Percentiles rank a stretch among this genome's conserved stretches.
Evolutionary conservation across 345 rosid genomes (phyloP).

Genomic region (Salix exigua): DNA sequence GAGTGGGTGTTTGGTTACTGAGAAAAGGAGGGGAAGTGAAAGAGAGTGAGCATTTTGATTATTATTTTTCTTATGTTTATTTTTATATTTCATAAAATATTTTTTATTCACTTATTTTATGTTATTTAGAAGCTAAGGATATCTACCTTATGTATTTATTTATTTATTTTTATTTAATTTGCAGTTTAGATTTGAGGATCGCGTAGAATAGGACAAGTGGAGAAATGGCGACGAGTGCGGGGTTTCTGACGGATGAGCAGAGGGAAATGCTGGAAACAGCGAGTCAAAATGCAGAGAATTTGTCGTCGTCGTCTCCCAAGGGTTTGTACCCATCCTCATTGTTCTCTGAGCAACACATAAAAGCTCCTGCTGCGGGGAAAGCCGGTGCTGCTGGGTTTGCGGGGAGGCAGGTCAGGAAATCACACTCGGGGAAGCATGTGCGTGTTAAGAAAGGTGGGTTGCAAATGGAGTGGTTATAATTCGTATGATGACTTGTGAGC

Average conservation of each 20-base stretch:
- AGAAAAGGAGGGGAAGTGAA: not conserved
- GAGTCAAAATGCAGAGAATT: slow-evolving; percentile 44
- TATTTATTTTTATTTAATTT: not conserved
- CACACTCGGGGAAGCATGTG: slow-evolving; percentile 78
- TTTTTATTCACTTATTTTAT: not conserved
- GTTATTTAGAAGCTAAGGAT: not conserved
- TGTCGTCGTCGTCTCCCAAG: slow-evolving; percentile 74
- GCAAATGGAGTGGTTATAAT: not conserved
- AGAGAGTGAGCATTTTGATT: not conserved
- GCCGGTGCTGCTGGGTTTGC: slow-evolving; percentile 60
- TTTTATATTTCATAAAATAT: not conserved
- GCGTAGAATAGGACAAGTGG: slow-evolving; percentile 11
- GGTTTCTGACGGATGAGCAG: slow-evolving; percentile 75
- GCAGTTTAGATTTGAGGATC: not conserved
- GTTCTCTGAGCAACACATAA: slow-evolving; percentile 61
- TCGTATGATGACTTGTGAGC: not conserved
- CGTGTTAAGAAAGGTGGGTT: slow-evolving; percentile 83
- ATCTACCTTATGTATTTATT: not conserved
- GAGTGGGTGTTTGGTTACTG: slow-evolving; percentile 14
- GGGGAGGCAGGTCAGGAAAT: slow-evolving; percentile 65
- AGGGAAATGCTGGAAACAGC: slow-evolving; percentile 79
- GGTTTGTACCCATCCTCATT: slow-evolving; percentile 48
- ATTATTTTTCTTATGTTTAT: not conserved
- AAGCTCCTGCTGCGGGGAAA: slow-evolving; percentile 63
- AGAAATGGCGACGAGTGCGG: slow-evolving; percentile 85